Evolutionary conservation across 1,284 basidiomycete genomes (phyloP).

Genomic region (Sporisorium exsertum): DNA sequence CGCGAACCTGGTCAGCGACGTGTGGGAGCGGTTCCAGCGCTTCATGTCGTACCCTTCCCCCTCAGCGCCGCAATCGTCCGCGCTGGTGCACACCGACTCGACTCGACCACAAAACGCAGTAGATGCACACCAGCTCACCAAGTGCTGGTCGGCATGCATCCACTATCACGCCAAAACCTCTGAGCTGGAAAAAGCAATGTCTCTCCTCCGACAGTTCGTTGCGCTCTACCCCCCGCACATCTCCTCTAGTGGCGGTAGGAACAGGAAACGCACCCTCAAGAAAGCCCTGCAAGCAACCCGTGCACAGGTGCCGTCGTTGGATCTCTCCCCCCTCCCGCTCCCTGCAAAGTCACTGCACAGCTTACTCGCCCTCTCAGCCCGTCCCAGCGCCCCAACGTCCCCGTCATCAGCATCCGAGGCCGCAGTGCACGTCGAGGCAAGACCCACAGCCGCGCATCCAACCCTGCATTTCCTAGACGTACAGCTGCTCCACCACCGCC

Average conservation of each 20-base stretch:
- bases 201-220: constrained; percentile 9
- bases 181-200: constrained; percentile 17
- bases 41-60: neutral
- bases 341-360: constrained; percentile 14
- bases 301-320: neutral
- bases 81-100: neutral
- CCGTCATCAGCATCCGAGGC: too few species aligned
- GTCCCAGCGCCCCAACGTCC: neutral
- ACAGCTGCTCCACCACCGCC: constrained; percentile 58
- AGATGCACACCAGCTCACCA: constrained; percentile 31
- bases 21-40: constrained; percentile 41
- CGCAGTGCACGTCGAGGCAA: neutral
- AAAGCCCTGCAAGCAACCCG: neutral
- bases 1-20: constrained; percentile 11
- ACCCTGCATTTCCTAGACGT: constrained; percentile 51
- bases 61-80: neutral
- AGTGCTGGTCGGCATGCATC: constrained; percentile 51
- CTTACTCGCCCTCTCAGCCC: neutral
- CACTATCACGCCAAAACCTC: constrained; percentile 44
- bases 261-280: neutral
- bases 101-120: neutral
- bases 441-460: constrained; percentile 13
- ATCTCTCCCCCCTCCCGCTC: constrained; percentile 26
- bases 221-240: constrained; percentile 25
- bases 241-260: neutral